phyloP scores from a whole-genome alignment of 768 basidiomycete species.

The Rhizopogon vulgaris region DNA sequence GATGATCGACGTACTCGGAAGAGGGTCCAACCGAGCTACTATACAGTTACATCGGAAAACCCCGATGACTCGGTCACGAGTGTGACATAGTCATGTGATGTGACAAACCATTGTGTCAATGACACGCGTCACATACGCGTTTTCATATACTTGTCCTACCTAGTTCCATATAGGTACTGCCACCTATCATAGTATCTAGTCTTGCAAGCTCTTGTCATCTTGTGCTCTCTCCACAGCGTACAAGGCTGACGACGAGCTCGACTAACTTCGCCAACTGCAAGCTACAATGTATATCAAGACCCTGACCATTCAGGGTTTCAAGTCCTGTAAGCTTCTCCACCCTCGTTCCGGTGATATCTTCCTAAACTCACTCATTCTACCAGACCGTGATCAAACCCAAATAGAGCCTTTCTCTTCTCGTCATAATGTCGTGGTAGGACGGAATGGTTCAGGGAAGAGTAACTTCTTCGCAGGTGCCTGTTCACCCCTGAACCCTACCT shows the following conservation, averaged over 20 bases:
- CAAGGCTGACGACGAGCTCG: too few species aligned
- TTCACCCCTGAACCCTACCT: background rate
- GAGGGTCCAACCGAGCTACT: background rate
- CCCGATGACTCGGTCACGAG: background rate
- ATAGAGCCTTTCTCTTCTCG: constrained; percentile 92
- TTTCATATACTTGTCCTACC: too few species aligned
- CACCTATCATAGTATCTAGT: too few species aligned
- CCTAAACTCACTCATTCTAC: constrained; percentile 5
- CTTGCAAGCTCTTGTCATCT: too few species aligned
- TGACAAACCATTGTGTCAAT: background rate
- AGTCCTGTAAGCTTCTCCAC: constrained; percentile 67
- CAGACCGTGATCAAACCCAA: constrained; percentile 83
- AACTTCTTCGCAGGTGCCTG: constrained; percentile 92
- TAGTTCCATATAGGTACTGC: too few species aligned
- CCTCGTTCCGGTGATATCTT: background rate
- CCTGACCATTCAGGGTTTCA: constrained; percentile 91
- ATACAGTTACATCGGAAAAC: background rate
- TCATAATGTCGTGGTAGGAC: constrained; percentile 94
- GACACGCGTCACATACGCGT: background rate
- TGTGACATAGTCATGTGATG: background rate
- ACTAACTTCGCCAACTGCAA: background rate
- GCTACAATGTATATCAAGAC: constrained; percentile 76
- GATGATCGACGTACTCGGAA: too few species aligned
- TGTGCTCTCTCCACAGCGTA: background rate
- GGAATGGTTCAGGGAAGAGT: constrained; percentile 97